Percentiles rank a stretch among this genome's conserved stretches.
These are phyloP conservation scores for Potentilla sterilis DNA, from an alignment of 306 rosid species.

Conservation along the genomic window DNA sequence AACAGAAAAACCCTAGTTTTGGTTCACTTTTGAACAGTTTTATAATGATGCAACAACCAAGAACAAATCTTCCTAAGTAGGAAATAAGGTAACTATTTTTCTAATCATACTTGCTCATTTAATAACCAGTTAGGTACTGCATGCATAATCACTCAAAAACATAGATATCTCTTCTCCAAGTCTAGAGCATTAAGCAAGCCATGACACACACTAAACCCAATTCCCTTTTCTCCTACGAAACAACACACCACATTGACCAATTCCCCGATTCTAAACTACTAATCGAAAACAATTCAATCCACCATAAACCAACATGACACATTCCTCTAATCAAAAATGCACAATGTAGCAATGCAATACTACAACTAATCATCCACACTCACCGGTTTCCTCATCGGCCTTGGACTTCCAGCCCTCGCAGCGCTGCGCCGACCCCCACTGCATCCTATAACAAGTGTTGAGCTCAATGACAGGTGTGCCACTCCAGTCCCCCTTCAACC, in stretches of 20 bases:
- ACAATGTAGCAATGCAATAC: not conserved
- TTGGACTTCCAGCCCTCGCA: constrained; percentile 93
- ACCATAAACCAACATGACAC: not conserved
- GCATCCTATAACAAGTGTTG: constrained; percentile 93
- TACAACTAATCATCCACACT: not conserved
- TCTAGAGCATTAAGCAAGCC: not conserved
- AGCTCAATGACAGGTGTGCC: constrained; percentile 81
- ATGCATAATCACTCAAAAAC: not conserved
- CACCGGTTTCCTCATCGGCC: constrained; percentile 88
- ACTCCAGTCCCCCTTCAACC: constrained; percentile 94
- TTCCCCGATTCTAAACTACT: not conserved
- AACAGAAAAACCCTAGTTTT: not conserved
- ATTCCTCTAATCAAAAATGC: not conserved
- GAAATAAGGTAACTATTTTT: not conserved
- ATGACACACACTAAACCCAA: not conserved
- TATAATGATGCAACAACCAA: not conserved
- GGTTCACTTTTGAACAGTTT: not conserved
- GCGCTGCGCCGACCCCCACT: constrained; percentile 80
- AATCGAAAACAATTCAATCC: not conserved
- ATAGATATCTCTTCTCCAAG: not conserved
- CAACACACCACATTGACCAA: not conserved
- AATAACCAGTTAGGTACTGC: not conserved
- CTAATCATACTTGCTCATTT: not conserved
- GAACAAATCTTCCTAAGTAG: not conserved
- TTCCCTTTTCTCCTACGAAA: not conserved